Base-by-base conservation (phyloP, 768 basidiomycete genomes). In the Pleurotus eryngii region DNA sequence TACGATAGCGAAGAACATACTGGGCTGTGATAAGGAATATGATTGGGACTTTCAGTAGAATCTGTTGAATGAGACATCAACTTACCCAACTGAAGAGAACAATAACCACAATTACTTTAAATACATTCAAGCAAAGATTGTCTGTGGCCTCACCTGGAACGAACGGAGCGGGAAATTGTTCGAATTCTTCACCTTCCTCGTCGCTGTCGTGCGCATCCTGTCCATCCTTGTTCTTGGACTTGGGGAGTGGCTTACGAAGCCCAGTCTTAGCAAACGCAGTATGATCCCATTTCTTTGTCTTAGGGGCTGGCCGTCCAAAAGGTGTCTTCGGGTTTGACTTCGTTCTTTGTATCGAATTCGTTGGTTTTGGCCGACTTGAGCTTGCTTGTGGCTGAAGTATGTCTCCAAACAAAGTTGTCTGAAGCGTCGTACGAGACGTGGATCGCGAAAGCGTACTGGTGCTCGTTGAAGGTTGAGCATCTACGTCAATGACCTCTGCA, bases 201-300 rank as follows among this genome's bases (percentile, higher is more conserved):
- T 79, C 79, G 17, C 83, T 83, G 1, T 74, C 74, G 12, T 79
- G 77, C 17, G 79, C 81, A 7, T 79, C 82, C 47, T 79, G 80
- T 49, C 76, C 75, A 1, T 68, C 72, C 62, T 82, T 85, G 18
- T 71, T 77, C 69, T 84, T 85, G 5, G 76, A 77, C 67, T 83
- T 87, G 2, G 71, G 68, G 62, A 80, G 82, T 40, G 73, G 70
- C 50, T 75, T 80, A 64, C 77, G 85, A 73, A 81, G 72, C 0
- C 93, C 94, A 3, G 87, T 83, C 73, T 92, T 90, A 4, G 94
- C 87, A 65, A 91, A 96, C 11, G 76, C 84, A 0, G 95, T 92
- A 20, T 92, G 87, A 67, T 98, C 94, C 97, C 97, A 99, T 47
- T 78, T 75, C 75, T 96, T 98, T 1, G 80, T 83, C 69, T 89